phyloP scores from a whole-genome alignment of 225 moss, liverwort and hornwort species.

The Physcomitrellopsis africana region DNA sequence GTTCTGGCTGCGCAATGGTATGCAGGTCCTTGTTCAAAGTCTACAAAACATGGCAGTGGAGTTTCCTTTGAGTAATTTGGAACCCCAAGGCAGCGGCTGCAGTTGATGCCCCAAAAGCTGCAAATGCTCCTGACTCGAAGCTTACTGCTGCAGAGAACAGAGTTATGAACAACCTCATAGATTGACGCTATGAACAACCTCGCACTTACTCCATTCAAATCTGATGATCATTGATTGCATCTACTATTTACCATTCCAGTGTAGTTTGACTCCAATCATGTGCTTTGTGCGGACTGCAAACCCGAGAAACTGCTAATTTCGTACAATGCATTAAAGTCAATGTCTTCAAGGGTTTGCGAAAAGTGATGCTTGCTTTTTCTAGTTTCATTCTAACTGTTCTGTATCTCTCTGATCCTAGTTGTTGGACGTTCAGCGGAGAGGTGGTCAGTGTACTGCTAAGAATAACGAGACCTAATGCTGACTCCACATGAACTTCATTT shows the following conservation, averaged over 20 bases:
- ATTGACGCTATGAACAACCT: conserved; percentile 50
- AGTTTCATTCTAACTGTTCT: neutral
- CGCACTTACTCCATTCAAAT: conserved; percentile 68
- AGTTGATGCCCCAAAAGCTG: conserved; percentile 67
- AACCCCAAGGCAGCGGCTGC: conserved; percentile 39
- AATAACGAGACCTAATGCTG: conserved; percentile 56
- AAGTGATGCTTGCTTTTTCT: no score
- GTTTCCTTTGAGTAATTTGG: conserved; percentile 9
- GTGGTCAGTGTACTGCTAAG: conserved; percentile 63
- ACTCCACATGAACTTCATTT: conserved; percentile 59
- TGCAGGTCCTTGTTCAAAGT: conserved; percentile 71
- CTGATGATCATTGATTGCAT: neutral
- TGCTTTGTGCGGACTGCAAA: no score
- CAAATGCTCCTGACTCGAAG: conserved; percentile 63
- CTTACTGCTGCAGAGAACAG: conserved; percentile 60
- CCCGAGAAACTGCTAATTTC: no score
- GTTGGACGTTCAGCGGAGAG: conserved; percentile 35
- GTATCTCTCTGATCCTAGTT: neutral
- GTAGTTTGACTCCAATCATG: no score
- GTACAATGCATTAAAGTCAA: no score
- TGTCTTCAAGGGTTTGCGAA: no score
- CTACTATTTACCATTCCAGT: neutral
- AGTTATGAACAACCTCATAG: conserved; percentile 60
- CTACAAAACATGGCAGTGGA: conserved; percentile 61
- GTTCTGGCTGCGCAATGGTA: conserved; percentile 9